Conservation (phyloP, 805 yeast species). For the Saccharomycopsis sp. region DNA sequence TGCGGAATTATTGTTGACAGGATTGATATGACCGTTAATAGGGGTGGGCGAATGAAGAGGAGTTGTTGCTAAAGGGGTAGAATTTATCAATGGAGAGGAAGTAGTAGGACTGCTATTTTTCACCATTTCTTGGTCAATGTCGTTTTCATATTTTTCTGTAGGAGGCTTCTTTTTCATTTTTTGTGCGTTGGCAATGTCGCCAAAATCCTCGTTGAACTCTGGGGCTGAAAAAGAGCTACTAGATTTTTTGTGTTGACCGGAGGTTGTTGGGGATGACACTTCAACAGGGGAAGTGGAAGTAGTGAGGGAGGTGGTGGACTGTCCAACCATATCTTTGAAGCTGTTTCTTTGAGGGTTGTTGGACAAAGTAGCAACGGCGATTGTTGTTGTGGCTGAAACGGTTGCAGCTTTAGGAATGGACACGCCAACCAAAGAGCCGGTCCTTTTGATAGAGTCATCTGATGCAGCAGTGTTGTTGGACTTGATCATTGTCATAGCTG, state of each 20-base stretch:
- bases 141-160: not conserved
- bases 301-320: too few relatives aligned
- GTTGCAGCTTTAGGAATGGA: conserved; percentile 1
- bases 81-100: not conserved
- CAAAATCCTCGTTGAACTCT: conserved; percentile 16
- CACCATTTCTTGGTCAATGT: not conserved
- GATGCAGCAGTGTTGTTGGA: not conserved
- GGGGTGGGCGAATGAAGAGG: too few relatives aligned
- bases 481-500: not conserved
- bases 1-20: too few relatives aligned
- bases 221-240: not conserved
- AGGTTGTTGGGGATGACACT: too few relatives aligned
- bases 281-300: too few relatives aligned
- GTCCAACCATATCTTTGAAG: conserved; percentile 2
- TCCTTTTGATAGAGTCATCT: conserved; percentile 1
- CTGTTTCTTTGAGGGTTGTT: conserved; percentile 3
- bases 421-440: conserved; percentile 6
- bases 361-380: conserved; percentile 12
- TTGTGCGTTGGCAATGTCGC: not conserved
- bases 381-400: conserved; percentile 11
- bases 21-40: too few relatives aligned
- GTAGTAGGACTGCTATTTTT: not conserved
- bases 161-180: not conserved
- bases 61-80: too few relatives aligned
- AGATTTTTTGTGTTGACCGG: not conserved